Percentiles rank a stretch among this genome's conserved stretches.
Evolutionary conservation across 306 rosid species (phyloP).

Genomic region (Vigna angularis): DNA sequence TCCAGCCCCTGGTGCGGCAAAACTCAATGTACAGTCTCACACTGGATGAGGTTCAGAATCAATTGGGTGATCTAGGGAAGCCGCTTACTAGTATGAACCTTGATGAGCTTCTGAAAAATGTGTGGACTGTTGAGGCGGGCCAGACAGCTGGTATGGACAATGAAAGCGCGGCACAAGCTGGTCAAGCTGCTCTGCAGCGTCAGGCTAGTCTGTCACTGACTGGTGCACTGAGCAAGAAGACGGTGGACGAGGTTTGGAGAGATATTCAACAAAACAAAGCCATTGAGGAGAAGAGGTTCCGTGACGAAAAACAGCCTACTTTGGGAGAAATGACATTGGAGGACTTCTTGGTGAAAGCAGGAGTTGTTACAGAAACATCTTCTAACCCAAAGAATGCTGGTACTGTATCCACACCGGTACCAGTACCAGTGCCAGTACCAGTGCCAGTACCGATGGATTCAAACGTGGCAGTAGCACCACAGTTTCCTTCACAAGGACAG

Average conservation of each 20-base stretch:
- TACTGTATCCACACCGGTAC: constrained; percentile 20
- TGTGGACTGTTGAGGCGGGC: constrained; percentile 87
- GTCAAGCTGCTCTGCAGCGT: constrained; percentile 72
- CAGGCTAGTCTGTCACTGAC: constrained; percentile 86
- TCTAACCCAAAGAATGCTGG: constrained; percentile 52
- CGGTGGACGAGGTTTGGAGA: constrained; percentile 98
- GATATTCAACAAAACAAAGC: constrained; percentile 87
- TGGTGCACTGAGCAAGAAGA: constrained; percentile 83
- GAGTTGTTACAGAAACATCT: constrained; percentile 77
- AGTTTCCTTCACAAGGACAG: constrained; percentile 72
- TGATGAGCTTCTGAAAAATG: constrained; percentile 94
- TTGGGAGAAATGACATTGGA: constrained; percentile 99
- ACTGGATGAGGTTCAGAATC: constrained; percentile 94
- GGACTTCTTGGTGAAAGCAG: constrained; percentile 98
- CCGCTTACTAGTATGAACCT: constrained; percentile 97
- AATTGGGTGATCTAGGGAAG: constrained; percentile 91
- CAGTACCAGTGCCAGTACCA: too few species aligned
- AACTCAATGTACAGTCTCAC: constrained; percentile 93
- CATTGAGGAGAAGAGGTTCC: constrained; percentile 61
- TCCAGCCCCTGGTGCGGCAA: constrained; percentile 72
- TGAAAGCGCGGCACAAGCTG: constrained; percentile 58
- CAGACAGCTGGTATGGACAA: constrained; percentile 61
- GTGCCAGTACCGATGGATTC: constrained; percentile 40
- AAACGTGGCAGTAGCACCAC: constrained; percentile 60
- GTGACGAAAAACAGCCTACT: constrained; percentile 73